phyloP scores from a whole-genome alignment of 1,284 basidiomycete genomes.

The Ceratobasidium papillatum region DNA sequence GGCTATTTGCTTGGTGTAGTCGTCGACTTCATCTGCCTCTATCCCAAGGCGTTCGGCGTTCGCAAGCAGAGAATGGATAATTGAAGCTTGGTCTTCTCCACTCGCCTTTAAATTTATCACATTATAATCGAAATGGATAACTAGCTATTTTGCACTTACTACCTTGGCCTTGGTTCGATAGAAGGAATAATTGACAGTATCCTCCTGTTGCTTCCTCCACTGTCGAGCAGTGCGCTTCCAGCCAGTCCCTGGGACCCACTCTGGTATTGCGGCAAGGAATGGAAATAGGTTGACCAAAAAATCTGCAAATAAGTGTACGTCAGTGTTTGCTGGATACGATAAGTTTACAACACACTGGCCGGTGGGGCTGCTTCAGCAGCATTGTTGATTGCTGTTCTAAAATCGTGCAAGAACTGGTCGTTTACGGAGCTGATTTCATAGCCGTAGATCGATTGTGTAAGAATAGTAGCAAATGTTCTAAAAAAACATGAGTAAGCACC shows the following conservation, averaged over 20 bases:
- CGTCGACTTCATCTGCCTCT: not conserved
- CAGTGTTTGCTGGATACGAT: not conserved
- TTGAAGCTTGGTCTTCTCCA: not conserved
- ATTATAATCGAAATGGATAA: not conserved
- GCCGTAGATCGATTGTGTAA: conserved; percentile 15
- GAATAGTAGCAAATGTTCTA: not conserved
- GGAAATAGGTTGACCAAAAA: conserved; percentile 27
- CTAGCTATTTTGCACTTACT: not conserved
- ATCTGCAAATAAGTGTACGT: not conserved
- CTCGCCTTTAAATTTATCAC: not conserved
- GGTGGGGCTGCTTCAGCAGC: not conserved
- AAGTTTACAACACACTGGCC: not conserved
- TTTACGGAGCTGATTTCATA: not conserved
- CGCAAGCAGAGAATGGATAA: not conserved
- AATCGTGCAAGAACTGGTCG: not conserved
- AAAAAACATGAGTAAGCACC: too few species aligned
- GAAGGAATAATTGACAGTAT: not conserved
- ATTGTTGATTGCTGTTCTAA: conserved; percentile 1
- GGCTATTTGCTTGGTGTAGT: not conserved
- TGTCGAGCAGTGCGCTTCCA: conserved; percentile 29
- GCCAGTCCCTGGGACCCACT: conserved; percentile 38
- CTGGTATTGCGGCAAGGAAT: conserved; percentile 12
- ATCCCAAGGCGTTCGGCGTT: not conserved
- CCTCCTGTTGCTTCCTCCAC: conserved; percentile 20
- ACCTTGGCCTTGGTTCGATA: conserved; percentile 12